Evolutionary conservation across 1,284 basidiomycete species (phyloP), one percentile per base, ranked within the genome.

Genomic region (Porogramme epimiltina): DNA sequence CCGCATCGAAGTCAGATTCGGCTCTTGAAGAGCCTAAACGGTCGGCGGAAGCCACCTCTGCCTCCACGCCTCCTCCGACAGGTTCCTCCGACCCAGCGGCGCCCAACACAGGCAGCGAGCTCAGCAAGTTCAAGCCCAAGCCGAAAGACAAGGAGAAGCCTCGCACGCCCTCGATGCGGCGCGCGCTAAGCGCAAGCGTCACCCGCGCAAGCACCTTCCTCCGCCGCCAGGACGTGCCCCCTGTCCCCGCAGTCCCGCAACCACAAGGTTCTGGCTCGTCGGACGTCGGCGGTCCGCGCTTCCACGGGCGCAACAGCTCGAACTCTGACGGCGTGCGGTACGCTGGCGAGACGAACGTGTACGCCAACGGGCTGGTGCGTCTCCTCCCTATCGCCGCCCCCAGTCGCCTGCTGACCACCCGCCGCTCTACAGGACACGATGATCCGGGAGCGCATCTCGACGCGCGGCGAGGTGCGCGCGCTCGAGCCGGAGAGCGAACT

Each of bases 361-460:
- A 93, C 60, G 63, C 65, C 5, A 72, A 73, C 20, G 72, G 73
- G 15, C 64, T 77, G 51, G 84, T 85, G 57, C 64, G 78, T 71
- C 34, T 18, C 22, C 25, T 22, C 42, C 39, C 5, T 1, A 9
- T n/a, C 28, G 4, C 13, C 22, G 19, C 26, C 28, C 5, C 28
- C 28, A 10, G 26, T 40, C 24, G 2, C 5, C 9, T n/a, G 18
- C 18, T 10, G 26, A 13, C 28, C 23, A n/a, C n/a, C 42, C 25
- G 51, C 28, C 9, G n/a, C n/a, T 31, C 28, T 3, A 68, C 62
- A 65, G 47, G 72, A 75, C 50, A 72, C 77, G 47, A 89, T 90
- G 81, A 88, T 91, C 54, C 78, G 88, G n/a, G 87, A 91, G 64
- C 75, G 88, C 4, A 79, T 90, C 18, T 78, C 80, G 6, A 76